Base-by-base conservation (phyloP, 352 stramenopile genomes). In the Phytophthora litchii region DNA sequence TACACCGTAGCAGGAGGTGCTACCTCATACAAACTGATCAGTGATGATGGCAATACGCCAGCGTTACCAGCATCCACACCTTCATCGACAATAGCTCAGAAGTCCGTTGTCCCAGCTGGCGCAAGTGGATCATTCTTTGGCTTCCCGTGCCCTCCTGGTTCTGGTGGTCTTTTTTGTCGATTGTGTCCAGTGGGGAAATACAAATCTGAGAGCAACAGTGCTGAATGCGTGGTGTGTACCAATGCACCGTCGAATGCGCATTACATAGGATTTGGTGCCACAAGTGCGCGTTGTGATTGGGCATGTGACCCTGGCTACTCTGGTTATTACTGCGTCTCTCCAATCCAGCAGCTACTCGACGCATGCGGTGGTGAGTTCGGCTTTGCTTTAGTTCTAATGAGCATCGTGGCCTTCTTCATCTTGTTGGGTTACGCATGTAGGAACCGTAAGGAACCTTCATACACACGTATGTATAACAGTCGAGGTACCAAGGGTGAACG, bases 181-280 rank as follows among this genome's bases (percentile, higher is more conserved):
- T 45, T 83, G 8, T 93, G 84, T 32, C 38, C 49, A 0, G 67
- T 84, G 0, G 84, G 84, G 1, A 86, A 74, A 23, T 93, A 81
- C 60, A 93, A 93, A 34, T 81, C 80, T 13, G 84, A 91, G 48
- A 88, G 80, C 50, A 91, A 89, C 50, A 93, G 82, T 46, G 82
- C 86, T 46, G 82, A 91, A 60, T 93, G 84, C 13, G 54, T 78
- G 9, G 12, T 58, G 27, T 93, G 84, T 45, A 62, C 51, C 0
- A 93, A 91, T 29, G 78, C 81, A 10, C 84, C 84, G 11, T 59
- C 68, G 10, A 90, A 93, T 35, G 70, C 84, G 2, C 84, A 93
- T 59, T 93, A 91, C 46, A 64, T 83, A 9, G 70, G 65, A 4
- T 31, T 60, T 14, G 84, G 81, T 29, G 56, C 64, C 3, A 87